Evolutionary conservation across 129 eudicot genomes (phyloP), one percentile per base, ranked within the genome.

Genomic region (Artemisia annua): DNA sequence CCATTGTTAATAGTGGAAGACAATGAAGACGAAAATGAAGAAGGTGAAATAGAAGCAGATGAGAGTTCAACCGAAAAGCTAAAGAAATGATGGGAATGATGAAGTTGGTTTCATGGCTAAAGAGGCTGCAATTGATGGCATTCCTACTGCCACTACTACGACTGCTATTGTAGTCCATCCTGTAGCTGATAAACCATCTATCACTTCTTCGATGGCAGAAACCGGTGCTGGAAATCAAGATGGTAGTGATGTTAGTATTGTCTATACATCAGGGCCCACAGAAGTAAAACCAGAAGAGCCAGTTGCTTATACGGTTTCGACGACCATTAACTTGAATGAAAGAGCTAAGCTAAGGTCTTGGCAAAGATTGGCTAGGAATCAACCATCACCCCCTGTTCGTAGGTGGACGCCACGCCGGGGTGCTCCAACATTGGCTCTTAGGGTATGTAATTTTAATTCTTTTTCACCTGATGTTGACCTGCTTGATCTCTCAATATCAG

Each of bases 271-370:
- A 15, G 87, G 70, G 4, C 57, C 70, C 9, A 15, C 80, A 63
- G 77, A 75, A 28, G 83, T 74, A 51, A 85, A 75, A 69, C 85
- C 77, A 22, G 82, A 71, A 11, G 85, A 88, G 7, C 77, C 82
- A 30, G 71, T 57, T 66, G 67, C 57, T 63, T 76, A 76, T 56
- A 67, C 77, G 39, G 76, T 80, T 58, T 75, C 91, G 16, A 84
- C 79, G 5, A 92, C 96, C 5, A 87, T 93, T 3, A 90, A 89
- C 76, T 74, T 90, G 59, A 15, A 70, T 39, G 83, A 81, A 67
- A 86, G 97, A 71, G 98, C 98, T 43, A 84, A 67, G 85, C 79
- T 67, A 59, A 77, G 88, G 74, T 78, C 92, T 60, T 44, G 66
- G 17, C 66, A 80, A 26, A 87, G 98, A 26, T 84, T 79, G 76